Base-by-base conservation (phyloP, 148 eudicot genomes). In the Rhododendron mucronatum region DNA sequence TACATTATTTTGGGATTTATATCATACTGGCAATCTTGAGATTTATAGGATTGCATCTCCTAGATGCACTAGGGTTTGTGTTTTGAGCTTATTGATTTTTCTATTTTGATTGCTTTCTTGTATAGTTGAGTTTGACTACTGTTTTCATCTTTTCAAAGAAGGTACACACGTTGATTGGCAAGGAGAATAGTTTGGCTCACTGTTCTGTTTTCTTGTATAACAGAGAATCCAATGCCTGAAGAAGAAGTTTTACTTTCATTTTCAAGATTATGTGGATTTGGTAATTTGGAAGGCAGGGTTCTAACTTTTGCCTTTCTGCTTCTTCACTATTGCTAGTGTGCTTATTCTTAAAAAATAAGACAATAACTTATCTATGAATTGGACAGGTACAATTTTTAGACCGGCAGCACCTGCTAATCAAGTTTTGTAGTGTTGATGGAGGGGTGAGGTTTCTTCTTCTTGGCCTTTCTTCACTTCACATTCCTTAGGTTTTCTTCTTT, bases 371-470 rank as follows among this genome's bases (percentile, higher is more conserved):
- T 82, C 30, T 87, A 41, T 82, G 84, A 59, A 21, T 63, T 84
- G 89, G 83, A 63, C 92, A 96, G 99, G 99, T 94, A 86, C 99
- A 97, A 87, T 97, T 97, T 88, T 90, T 97, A 92, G 98, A 97
- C 90, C 93, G 98, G 67, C 95, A 94, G 90, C 99, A 97, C 91
- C 90, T 97, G 84, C 87, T 97, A 88, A 93, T 97, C 89, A 97
- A 97, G 91, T 97, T 97, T 89, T 98, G 99, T 83, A 94, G 99
- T 90, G 95, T 97, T 78, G 98, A 94, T 90, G 99, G 96, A 90
- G 99, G 92, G 93, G 99, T 97, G 89, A 91, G 95, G 78, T 76
- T 79, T 84, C 85, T 57, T 83, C 30, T 84, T 80, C 44, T 82
- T 84, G 61, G 73, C 75, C 79, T 73, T 26, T 82, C 80, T 41